Evolutionary conservation across 257 asterid species (phyloP).

Genomic region (Sherardia arvensis): DNA sequence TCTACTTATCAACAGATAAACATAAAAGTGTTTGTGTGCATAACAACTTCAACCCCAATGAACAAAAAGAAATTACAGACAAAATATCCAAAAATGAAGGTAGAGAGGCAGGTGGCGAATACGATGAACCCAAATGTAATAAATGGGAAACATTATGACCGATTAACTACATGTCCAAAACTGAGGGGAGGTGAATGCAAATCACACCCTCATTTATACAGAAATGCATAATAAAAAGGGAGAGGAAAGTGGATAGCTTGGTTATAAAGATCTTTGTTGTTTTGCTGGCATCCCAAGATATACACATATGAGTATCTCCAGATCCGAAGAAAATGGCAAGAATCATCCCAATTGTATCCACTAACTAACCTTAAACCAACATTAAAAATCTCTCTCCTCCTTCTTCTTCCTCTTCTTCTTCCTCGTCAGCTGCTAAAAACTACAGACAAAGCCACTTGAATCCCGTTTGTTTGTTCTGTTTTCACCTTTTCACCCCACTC

Average conservation of each 20-base stretch:
- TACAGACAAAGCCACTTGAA: not conserved
- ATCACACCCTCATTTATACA: not conserved
- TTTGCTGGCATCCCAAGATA: slow-evolving; percentile 48
- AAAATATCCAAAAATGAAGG: not conserved
- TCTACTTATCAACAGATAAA: no score
- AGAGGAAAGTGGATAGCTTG: slow-evolving; percentile 22
- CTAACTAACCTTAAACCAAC: slow-evolving; percentile 5
- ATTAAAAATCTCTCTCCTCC: not conserved
- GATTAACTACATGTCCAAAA: not conserved
- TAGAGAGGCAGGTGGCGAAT: not conserved
- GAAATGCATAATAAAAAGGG: not conserved
- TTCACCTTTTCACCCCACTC: not conserved
- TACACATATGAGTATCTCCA: slow-evolving; percentile 49
- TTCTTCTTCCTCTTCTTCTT: no score
- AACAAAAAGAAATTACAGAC: no score
- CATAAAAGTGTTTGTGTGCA: no score
- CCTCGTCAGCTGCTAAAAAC: not conserved
- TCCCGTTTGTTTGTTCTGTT: not conserved
- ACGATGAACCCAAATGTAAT: not conserved
- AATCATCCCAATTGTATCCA: slow-evolving; percentile 14
- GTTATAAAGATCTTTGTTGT: slow-evolving; percentile 50
- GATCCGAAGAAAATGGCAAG: slow-evolving; percentile 78
- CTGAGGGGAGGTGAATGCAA: not conserved
- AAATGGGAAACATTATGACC: not conserved
- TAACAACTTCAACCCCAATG: no score